Evolutionary conservation across 345 rosid species (phyloP), one percentile per base, ranked within the genome.

Genomic region (Nasturtium officinale): DNA sequence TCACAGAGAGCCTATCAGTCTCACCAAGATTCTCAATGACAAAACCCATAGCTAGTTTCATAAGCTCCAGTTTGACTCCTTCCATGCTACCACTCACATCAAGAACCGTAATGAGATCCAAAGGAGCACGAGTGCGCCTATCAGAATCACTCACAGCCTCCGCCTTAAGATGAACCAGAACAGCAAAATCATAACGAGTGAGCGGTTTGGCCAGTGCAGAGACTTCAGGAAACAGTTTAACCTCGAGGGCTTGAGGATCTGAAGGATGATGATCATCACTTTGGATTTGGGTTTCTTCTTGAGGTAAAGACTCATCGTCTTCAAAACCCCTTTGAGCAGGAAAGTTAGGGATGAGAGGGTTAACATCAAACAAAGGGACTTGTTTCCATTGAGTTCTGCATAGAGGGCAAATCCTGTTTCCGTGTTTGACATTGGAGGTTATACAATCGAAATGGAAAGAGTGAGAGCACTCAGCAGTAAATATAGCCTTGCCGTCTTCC

Each of bases 11-110:
- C 70, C 97, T 82, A 72, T 94, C 99, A 7, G 77, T 77, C 35
- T 93, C 83, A 33, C 93, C 87, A 46, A 94, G 99, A 82, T 87
- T 92, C 82, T 94, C 96, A 72, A 94, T 90, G 64, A 94, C 93
- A 71, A 94, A 94, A 17, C 87, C 85, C 87, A 91, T 86, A 0
- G 97, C 97, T 71, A 88, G 80, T 82, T 89, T 94, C 80, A 91
- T 71, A 81, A 94, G 83, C 42, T 87, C 89, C 53, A 94, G 69
- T 75, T 91, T 94, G 54, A 84, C 77, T 15, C 99, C 97, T 3
- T 84, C 85, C 97, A 94, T 94, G 83, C 99, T 94, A 46, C 99
- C 93, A 78, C 99, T 94, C 56, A 89, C 88, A 78, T 94, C 99
- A 77, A 94, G 97, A 56, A 94, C 96, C 0, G 97, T 83, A 51